Evolutionary conservation across 345 rosid species (phyloP), one percentile per base, ranked within the genome.

Genomic region (Pugionium cornutum): DNA sequence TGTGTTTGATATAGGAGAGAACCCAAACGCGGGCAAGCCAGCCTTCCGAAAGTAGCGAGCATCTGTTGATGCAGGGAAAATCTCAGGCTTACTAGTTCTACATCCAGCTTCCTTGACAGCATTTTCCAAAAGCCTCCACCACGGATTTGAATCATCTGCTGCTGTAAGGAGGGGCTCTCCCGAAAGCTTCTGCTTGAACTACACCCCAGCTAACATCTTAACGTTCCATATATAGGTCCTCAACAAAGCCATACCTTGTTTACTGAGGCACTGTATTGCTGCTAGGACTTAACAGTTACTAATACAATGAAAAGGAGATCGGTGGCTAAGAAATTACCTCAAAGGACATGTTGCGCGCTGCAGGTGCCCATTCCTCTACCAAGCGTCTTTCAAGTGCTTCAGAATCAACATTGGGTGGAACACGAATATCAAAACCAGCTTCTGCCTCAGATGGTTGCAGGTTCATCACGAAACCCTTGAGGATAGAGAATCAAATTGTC

Each of bases 281-380:
- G 45, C 67, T 34, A 18, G 18, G 18, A 18, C 18, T 18, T 18
- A 18, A 18, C 18, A 18, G 18, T 18, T 18, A 18, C 18, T 18
- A 18, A 18, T 18, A 18, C 18, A 18, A 18, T 18, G 18, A 18
- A 18, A 18, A 18, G 18, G 18, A 18, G 41, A 37, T 5, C 5
- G 5, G 47, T 4, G 36, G 66, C 25, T 37, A 55, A 41, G 53
- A 70, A 2, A 51, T 35, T 68, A 94, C 99, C 92, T 88, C 82
- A 71, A 83, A 82, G 65, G 97, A 78, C 97, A 94, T 94, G 75
- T 94, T 90, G 53, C 96, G 89, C 2, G 89, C 73, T 55, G 78
- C 76, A 44, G 99, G 99, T 4, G 97, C 99, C 97, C 97, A 94
- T 80, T 94, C 99, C 79, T 90, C 99, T 45, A 81, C 78, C 73